Conservation (phyloP, 768 basidiomycete species). For the Boletus sp. region DNA sequence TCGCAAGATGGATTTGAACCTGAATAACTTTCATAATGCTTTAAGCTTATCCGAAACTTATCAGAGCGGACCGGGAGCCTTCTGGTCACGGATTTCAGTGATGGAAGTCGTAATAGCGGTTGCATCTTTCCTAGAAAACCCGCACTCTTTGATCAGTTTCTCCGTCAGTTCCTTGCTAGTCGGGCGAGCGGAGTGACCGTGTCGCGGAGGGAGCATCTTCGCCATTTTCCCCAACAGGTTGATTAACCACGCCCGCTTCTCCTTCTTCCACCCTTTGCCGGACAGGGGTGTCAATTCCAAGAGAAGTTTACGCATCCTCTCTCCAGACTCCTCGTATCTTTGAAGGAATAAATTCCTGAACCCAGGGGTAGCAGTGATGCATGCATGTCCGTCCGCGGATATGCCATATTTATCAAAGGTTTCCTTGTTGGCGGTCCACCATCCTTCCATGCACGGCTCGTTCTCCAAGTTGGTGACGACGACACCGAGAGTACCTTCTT, state of each 20-base stretch:
- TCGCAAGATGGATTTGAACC: not conserved
- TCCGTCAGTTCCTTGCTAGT: constrained; percentile 7
- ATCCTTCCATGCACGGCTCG: constrained; percentile 33
- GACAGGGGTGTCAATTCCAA: constrained; percentile 2
- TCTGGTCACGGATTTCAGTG: constrained; percentile 3
- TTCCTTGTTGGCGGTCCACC: constrained; percentile 39
- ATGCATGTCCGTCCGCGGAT: constrained; percentile 35
- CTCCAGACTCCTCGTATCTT: constrained; percentile 33
- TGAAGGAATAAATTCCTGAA: constrained; percentile 18
- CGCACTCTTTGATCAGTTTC: constrained; percentile 16
- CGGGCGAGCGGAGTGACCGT: not conserved
- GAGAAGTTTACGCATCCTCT: constrained; percentile 21
- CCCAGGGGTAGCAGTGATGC: constrained; percentile 38
- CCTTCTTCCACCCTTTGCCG: constrained; percentile 17
- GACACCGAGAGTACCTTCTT: constrained; percentile 35
- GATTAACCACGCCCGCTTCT: constrained; percentile 15
- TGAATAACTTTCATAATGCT: not conserved
- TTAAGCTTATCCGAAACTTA: not conserved
- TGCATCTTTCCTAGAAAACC: constrained; percentile 19
- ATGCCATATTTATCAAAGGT: constrained; percentile 33
- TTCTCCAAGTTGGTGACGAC: constrained; percentile 41
- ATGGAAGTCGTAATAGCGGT: constrained; percentile 18
- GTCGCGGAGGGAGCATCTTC: constrained; percentile 13
- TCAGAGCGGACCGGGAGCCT: not conserved
- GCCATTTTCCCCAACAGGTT: constrained; percentile 21